Evolutionary conservation across 2,329 filamentous ascomycete genomes (phyloP).

Genomic region (Sclerotinia nivalis): DNA sequence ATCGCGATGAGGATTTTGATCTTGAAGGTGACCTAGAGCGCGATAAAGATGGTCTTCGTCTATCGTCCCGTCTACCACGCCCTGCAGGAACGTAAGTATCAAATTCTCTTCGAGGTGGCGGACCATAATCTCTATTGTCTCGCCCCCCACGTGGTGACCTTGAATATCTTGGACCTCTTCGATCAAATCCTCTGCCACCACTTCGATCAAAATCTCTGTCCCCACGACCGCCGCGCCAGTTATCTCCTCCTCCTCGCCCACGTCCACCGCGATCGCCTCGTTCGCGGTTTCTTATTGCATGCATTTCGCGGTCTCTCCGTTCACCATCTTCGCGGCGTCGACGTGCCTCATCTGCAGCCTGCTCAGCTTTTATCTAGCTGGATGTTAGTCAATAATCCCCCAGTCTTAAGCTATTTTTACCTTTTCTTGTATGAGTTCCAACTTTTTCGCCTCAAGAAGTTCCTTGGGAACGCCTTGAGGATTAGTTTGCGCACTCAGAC

Average conservation of each 20-base stretch:
- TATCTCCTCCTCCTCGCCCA: constrained; percentile 47
- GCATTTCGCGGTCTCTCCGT: constrained; percentile 69
- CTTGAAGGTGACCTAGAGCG: constrained; percentile 39
- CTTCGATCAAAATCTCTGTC: constrained; percentile 49
- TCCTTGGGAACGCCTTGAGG: constrained; percentile 92
- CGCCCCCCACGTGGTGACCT: constrained; percentile 46
- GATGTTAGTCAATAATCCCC: constrained; percentile 26
- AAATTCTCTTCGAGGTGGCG: constrained; percentile 33
- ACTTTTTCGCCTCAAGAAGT: constrained; percentile 91
- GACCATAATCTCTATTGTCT: constrained; percentile 42
- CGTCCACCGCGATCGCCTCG: constrained; percentile 50
- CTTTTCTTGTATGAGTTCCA: constrained; percentile 93
- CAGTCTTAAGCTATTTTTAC: constrained; percentile 49
- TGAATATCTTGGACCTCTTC: constrained; percentile 48
- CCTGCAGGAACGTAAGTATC: constrained; percentile 42
- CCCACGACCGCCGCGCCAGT: constrained; percentile 51
- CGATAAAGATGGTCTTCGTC: constrained; percentile 37
- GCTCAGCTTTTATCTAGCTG: constrained; percentile 74
- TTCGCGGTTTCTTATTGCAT: constrained; percentile 66
- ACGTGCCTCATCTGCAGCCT: constrained; percentile 73
- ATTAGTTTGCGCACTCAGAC: constrained; percentile 84
- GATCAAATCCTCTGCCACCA: constrained; percentile 44
- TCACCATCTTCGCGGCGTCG: constrained; percentile 70
- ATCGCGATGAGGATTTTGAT: constrained; percentile 38
- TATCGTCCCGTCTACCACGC: constrained; percentile 37